Evolutionary conservation across 2,329 filamentous ascomycete genomes (phyloP).

Genomic region (Fonsecaea nubica): DNA sequence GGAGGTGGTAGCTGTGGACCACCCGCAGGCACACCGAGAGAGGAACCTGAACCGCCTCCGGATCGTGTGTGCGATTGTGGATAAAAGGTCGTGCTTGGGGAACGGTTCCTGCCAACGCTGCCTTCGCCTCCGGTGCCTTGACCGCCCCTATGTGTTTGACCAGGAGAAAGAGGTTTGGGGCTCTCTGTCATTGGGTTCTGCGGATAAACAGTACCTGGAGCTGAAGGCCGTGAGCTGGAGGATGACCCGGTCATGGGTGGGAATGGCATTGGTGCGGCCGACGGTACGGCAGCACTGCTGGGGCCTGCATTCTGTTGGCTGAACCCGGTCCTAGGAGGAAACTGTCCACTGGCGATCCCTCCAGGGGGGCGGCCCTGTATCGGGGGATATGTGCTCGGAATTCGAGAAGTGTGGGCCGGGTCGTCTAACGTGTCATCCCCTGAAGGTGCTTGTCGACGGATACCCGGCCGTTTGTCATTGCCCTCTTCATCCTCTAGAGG

Average conservation of each 20-base stretch:
- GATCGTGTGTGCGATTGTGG: conserved; percentile 46
- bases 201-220: conserved; percentile 67
- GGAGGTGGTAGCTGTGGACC: conserved; percentile 54
- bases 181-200: conserved; percentile 82
- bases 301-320: conserved; percentile 57
- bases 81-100: conserved; percentile 52
- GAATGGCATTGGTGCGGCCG: conserved; percentile 49
- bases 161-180: conserved; percentile 74
- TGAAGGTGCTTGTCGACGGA: conserved; percentile 72
- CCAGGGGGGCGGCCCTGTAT: conserved; percentile 62
- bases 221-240: conserved; percentile 50
- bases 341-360: conserved; percentile 62
- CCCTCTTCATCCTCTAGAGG: conserved; percentile 57
- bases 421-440: conserved; percentile 56
- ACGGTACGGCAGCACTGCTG: conserved; percentile 52
- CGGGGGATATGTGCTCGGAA: conserved; percentile 77
- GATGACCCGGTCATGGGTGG: conserved; percentile 45
- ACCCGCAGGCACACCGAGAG: conserved; percentile 48
- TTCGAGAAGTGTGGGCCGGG: conserved; percentile 59
- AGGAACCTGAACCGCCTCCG: conserved; percentile 33
- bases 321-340: conserved; percentile 67
- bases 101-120: conserved; percentile 48
- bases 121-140: conserved; percentile 47
- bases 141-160: conserved; percentile 43
- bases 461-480: conserved; percentile 61